Conservation (phyloP, 306 rosid genomes). For the Albizia julibrissin region DNA sequence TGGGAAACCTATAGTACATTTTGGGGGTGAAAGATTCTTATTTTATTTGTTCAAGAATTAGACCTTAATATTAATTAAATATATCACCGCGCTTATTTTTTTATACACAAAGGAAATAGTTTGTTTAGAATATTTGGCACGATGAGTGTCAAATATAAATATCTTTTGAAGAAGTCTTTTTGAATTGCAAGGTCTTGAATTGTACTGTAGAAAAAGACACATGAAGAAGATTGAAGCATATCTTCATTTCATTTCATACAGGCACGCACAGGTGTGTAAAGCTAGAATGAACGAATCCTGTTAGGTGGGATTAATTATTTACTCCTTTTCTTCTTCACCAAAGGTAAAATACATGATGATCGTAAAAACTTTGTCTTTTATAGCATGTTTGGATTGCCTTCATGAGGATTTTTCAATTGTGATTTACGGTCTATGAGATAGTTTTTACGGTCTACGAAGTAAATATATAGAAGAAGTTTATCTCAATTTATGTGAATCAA, state of each 20-base stretch:
- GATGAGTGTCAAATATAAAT: not conserved
- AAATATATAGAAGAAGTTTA: too few species aligned
- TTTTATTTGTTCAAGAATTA: not conserved
- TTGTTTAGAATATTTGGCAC: not conserved
- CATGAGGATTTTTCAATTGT: too few species aligned
- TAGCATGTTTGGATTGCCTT: too few species aligned
- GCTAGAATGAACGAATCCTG: not conserved
- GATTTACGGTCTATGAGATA: too few species aligned
- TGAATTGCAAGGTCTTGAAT: too few species aligned
- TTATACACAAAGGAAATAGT: not conserved
- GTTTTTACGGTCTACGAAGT: too few species aligned
- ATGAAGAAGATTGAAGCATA: too few species aligned
- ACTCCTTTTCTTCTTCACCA: not conserved
- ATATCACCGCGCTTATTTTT: not conserved
- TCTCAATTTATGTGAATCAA: too few species aligned
- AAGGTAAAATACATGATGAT: not conserved
- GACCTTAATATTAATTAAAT: not conserved
- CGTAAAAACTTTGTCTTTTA: not conserved
- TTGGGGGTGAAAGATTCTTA: not conserved
- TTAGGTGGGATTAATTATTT: not conserved
- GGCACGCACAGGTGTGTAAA: not conserved
- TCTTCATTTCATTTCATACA: not conserved
- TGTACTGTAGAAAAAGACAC: too few species aligned
- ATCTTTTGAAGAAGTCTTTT: too few species aligned
- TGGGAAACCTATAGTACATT: not conserved